Conservation (phyloP, 2,329 filamentous ascomycete species). For the Epichloe uncinata region DNA sequence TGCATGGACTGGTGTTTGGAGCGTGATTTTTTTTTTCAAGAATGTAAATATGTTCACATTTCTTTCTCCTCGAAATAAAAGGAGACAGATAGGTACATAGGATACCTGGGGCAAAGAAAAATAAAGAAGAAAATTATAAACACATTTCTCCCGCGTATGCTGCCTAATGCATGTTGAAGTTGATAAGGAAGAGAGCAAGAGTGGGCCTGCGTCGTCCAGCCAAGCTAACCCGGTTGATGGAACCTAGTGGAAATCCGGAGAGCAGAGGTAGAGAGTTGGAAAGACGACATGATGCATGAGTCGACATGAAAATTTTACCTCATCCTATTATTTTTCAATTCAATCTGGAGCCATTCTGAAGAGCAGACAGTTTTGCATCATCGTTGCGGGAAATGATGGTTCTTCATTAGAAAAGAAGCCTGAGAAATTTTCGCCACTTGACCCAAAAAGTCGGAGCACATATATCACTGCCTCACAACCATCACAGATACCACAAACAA, state of each 20-base stretch:
- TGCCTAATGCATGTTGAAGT: background rate
- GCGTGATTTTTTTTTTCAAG: slow-evolving; percentile 7
- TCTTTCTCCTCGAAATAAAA: slow-evolving; percentile 9
- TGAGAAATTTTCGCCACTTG: too few species aligned
- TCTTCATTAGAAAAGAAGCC: too few species aligned
- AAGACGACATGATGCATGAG: background rate
- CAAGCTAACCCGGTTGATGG: background rate
- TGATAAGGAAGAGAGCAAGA: background rate
- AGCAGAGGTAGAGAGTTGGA: background rate
- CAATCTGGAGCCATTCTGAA: too few species aligned
- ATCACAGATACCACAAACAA: too few species aligned
- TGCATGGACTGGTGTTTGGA: slow-evolving; percentile 4
- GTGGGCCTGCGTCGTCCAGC: background rate
- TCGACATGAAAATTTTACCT: too few species aligned
- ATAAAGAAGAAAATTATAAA: background rate
- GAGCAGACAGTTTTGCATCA: too few species aligned
- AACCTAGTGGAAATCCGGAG: background rate
- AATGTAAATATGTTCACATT: slow-evolving; percentile 8
- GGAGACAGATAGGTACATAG: slow-evolving; percentile 10
- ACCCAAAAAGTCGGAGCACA: too few species aligned
- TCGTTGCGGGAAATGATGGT: too few species aligned
- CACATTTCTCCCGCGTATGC: background rate
- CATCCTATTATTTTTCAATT: too few species aligned
- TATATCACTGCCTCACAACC: too few species aligned
- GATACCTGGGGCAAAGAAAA: background rate